Percentiles rank a stretch among this genome's conserved stretches.
Conservation (phyloP, 371 early-diverging fungal genomes). For the Mucor irregularis region DNA sequence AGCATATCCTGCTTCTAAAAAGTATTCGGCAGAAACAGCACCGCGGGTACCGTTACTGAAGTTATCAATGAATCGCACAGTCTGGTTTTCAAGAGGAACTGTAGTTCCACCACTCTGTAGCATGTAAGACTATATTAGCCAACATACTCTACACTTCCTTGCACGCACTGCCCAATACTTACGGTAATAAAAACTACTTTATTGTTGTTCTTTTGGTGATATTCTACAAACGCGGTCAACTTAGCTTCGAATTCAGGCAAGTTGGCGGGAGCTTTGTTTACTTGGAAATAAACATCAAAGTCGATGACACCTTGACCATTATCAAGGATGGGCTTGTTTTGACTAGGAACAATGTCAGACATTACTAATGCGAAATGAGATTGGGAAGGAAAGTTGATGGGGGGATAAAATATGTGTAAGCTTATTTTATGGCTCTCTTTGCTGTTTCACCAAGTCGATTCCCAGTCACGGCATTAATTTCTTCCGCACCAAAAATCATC, state of each 20-base stretch:
- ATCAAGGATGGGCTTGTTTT: constrained; percentile 32
- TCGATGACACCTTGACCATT: constrained; percentile 63
- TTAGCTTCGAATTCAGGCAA: constrained; percentile 63
- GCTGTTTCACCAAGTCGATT: too few species aligned
- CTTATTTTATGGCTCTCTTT: too few species aligned
- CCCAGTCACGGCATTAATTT: too few species aligned
- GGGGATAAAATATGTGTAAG: too few species aligned
- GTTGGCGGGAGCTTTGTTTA: constrained; percentile 73
- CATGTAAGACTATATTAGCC: not conserved
- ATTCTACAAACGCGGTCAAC: constrained; percentile 69
- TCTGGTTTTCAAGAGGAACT: constrained; percentile 94
- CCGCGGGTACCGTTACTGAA: constrained; percentile 97
- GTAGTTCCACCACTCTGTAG: constrained; percentile 94
- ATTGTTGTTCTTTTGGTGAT: constrained; percentile 59
- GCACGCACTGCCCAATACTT: constrained; percentile 18
- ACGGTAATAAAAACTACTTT: constrained; percentile 82
- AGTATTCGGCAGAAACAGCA: constrained; percentile 93
- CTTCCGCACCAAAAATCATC: too few species aligned
- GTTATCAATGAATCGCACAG: constrained; percentile 98
- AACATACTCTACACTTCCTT: not conserved
- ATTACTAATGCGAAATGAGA: too few species aligned
- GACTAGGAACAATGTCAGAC: too few species aligned
- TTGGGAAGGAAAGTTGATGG: too few species aligned
- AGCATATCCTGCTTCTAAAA: constrained; percentile 89
- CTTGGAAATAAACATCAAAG: constrained; percentile 81